Evolutionary conservation across 257 asterid species (phyloP).

Genomic region (Anisodus acutangulus): DNA sequence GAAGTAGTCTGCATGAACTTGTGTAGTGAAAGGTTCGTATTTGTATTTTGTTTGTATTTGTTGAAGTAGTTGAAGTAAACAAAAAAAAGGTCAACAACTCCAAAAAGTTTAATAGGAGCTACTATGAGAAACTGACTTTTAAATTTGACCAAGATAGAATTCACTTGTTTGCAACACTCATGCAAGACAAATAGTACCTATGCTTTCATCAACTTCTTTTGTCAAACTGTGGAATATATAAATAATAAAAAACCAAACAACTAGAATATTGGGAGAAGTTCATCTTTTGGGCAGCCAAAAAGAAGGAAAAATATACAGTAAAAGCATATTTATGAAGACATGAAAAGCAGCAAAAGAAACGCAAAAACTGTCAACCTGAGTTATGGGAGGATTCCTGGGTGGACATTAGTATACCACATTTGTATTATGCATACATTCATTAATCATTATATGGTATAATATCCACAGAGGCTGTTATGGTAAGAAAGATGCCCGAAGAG

Average conservation of each 20-base stretch:
- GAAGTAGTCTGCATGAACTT: too few species aligned
- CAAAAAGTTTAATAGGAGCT: background rate
- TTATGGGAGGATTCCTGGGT: too few species aligned
- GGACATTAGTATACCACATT: too few species aligned
- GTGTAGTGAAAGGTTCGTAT: too few species aligned
- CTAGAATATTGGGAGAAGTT: background rate
- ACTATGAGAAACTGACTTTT: background rate
- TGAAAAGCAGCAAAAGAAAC: background rate
- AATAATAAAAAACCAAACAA: background rate
- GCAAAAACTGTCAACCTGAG: background rate
- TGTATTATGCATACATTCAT: too few species aligned
- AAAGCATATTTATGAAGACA: background rate
- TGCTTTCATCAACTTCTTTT: background rate
- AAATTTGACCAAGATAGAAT: background rate
- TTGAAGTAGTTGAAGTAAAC: too few species aligned
- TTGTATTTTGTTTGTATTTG: too few species aligned
- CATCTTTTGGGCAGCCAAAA: background rate
- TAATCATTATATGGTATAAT: too few species aligned
- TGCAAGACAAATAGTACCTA: background rate
- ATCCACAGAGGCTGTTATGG: too few species aligned
- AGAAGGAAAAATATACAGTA: background rate
- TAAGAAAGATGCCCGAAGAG: too few species aligned
- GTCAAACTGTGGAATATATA: background rate
- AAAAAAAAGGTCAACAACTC: background rate
- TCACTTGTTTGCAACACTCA: conserved; percentile 2